Evolutionary conservation across 257 asterid genomes (phyloP).

Genomic region (Nicotiana paniculata): DNA sequence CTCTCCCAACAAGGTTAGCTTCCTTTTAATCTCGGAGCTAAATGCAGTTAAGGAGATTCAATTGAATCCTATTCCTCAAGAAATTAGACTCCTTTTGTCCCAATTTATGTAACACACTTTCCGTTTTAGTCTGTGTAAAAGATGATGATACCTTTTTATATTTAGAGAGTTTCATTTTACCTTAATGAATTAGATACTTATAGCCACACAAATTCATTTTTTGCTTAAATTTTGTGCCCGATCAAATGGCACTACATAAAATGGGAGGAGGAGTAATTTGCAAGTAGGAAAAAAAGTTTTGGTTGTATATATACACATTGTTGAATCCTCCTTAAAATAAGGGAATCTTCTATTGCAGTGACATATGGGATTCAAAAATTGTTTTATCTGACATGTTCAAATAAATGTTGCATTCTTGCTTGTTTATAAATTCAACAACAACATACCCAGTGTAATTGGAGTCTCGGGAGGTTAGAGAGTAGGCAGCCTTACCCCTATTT

Average conservation of each 20-base stretch:
- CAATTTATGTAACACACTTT: too few species aligned
- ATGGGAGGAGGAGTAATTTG: neutral
- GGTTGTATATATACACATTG: neutral
- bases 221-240: neutral
- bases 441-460: too few species aligned
- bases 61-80: too few species aligned
- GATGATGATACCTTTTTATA: too few species aligned
- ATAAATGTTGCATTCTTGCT: neutral
- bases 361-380: neutral
- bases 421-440: neutral
- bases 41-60: too few species aligned
- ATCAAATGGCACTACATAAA: neutral
- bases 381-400: neutral
- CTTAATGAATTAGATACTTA: too few species aligned
- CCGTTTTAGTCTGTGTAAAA: too few species aligned
- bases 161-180: too few species aligned
- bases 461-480: too few species aligned
- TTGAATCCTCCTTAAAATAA: neutral
- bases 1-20: conserved; percentile 46
- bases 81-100: too few species aligned
- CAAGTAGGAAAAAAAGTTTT: neutral
- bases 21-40: too few species aligned
- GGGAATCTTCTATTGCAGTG: neutral
- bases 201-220: neutral
- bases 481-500: too few species aligned